These are phyloP conservation scores for Globisporangium spinosum DNA, from an alignment of 352 stramenopile genomes.

Conservation along the genomic window DNA sequence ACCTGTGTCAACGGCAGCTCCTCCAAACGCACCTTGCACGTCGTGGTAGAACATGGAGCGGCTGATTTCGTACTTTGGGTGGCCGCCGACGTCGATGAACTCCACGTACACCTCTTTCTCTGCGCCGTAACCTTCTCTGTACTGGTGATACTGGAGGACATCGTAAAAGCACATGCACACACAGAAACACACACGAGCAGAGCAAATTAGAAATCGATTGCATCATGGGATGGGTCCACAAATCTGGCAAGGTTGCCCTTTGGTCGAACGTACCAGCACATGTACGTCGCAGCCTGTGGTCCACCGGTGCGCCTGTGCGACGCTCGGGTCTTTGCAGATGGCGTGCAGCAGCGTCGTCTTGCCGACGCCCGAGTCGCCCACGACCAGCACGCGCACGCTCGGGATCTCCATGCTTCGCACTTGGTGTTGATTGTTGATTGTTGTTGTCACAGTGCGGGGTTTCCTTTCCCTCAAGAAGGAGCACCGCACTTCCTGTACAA, in stretches of 20 bases:
- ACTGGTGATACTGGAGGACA: slow-evolving; percentile 25
- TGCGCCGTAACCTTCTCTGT: slow-evolving; percentile 31
- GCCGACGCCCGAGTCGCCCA: slow-evolving; percentile 83
- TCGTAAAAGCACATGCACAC: neutral
- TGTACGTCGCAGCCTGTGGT: slow-evolving; percentile 83
- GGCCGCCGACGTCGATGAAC: slow-evolving; percentile 81
- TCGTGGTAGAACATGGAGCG: slow-evolving; percentile 79
- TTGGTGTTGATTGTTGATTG: neutral
- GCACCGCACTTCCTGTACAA: neutral
- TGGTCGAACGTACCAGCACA: slow-evolving; percentile 41
- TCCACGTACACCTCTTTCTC: slow-evolving; percentile 68
- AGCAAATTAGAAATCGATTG: neutral
- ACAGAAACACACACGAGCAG: neutral
- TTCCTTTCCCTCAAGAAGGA: neutral
- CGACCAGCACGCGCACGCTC: slow-evolving; percentile 70
- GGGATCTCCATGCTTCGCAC: slow-evolving; percentile 56
- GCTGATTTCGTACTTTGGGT: slow-evolving; percentile 80
- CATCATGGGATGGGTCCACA: neutral
- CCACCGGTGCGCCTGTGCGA: slow-evolving; percentile 41
- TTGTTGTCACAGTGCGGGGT: neutral
- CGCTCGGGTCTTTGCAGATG: slow-evolving; percentile 39
- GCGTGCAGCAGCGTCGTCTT: slow-evolving; percentile 76
- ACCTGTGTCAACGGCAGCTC: no score
- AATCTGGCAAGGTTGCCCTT: neutral
- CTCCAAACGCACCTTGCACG: slow-evolving; percentile 42